Base-by-base conservation (phyloP, 2,329 filamentous ascomycete genomes). In the Pleurostoma richardsiae region DNA sequence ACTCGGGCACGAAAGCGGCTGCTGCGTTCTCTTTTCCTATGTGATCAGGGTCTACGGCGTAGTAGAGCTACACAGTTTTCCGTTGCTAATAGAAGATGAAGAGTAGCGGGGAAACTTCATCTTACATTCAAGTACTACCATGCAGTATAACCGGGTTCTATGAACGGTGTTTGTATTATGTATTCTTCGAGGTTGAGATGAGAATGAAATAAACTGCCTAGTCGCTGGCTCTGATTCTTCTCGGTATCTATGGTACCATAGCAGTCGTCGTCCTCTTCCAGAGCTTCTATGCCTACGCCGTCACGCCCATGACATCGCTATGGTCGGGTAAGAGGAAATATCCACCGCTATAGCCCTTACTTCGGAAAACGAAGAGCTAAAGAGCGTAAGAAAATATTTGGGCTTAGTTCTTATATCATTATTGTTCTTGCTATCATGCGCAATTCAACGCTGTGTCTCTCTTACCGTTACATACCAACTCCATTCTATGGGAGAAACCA, bases 251-350 rank as follows among this genome's bases (percentile, higher is more conserved):
- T 38, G 49, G 26, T 5, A 52, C 49, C 30, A 54, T 56, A 10
- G 53, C 49, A 1, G 51, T 58, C n/a, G 51, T 52, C 4, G 41
- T 56, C 4, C 38, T 48, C 27, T 48, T 48, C 46, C 42, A 44
- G 38, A 41, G 46, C 19, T 33, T 42, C 7, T 48, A 48, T 30
- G 36, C 41, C 19, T 29, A 44, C 39, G 46, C 41, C 4, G 41
- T 41, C 41, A 48, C 46, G 8, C 46, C 46, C 28, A 36, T 48
- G 39, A 33, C 43, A 10, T 41, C 29, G 29, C 42, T 48, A 8
- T 43, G 19, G 33, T 36, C n/a, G 33, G 33, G n/a, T 36, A 36
- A 8, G 33, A 36, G 33, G 33, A 36, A n/a, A 36, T 36, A 36
- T 8, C n/a, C 33, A 36, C 33, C 33, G 2, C 33, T 36, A n/a